Conservation (phyloP, 495 filamentous ascomycete species). For the Xylaria palmicola region DNA sequence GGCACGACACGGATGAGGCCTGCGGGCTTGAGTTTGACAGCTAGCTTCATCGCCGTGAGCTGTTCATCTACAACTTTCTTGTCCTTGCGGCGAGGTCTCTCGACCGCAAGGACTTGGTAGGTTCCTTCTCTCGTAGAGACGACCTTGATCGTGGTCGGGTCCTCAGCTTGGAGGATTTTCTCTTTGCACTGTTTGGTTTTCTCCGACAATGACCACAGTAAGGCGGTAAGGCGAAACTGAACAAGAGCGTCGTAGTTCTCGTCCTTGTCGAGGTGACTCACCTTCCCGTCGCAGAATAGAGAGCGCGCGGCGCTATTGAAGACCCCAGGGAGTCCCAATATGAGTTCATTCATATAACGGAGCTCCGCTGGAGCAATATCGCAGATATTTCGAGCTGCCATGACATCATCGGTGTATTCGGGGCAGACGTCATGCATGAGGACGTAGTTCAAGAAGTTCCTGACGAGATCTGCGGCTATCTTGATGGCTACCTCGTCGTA, state of each 20-base stretch:
- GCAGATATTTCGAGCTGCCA: conserved; percentile 65
- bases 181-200: conserved; percentile 15
- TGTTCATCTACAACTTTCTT: conserved; percentile 24
- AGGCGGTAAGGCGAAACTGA: conserved; percentile 19
- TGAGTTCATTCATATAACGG: conserved; percentile 51
- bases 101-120: conserved; percentile 22
- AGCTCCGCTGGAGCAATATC: conserved; percentile 66
- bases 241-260: conserved; percentile 19
- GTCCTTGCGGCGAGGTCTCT: conserved; percentile 15
- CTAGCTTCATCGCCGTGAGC: conserved; percentile 21
- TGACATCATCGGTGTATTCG: conserved; percentile 68
- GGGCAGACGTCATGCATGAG: conserved; percentile 80
- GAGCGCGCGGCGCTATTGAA: conserved; percentile 62
- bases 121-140: conserved; percentile 24
- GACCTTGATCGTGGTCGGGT: conserved; percentile 26
- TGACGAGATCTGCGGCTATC: conserved; percentile 52
- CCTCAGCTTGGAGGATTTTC: conserved; percentile 10
- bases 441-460: conserved; percentile 88
- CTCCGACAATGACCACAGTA: conserved; percentile 11
- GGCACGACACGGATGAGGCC: conserved; percentile 39
- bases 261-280: conserved; percentile 17
- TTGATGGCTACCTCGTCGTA: conserved; percentile 27
- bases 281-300: conserved; percentile 26
- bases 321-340: conserved; percentile 58
- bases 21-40: conserved; percentile 31